Evolutionary conservation across 2,329 filamentous ascomycete species (phyloP), one percentile per base, ranked within the genome.

Genomic region (Aspergillus sclerotialis): DNA sequence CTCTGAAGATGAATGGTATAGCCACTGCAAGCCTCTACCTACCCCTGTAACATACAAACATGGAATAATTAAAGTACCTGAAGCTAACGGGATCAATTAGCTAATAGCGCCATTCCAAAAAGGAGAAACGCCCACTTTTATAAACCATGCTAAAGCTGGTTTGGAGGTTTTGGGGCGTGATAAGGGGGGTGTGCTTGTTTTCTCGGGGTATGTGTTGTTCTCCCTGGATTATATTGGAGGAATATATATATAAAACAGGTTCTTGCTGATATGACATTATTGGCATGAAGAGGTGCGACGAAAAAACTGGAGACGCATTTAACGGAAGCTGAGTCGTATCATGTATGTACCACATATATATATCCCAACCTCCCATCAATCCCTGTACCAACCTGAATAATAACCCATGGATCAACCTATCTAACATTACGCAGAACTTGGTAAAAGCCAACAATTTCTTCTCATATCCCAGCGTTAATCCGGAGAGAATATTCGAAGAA

Each of bases 101-200:
- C 68, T 87, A 18, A 80, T 94, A 11, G 80, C 85, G 33, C 67
- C 72, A 19, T 94, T 92, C 52, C 88, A 94, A 55, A 68, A 63
- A 13, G 81, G 82, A 37, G 86, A 94, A 60, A 84, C 83, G 3
- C 73, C 75, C 5, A 93, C 86, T 0, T 94, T 90, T 54, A 71
- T 84, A n/a, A 62, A 73, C 26, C 89, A 94, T 57, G 76, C 86
- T 43, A 72, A 76, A 44, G 73, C 75, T 0, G 85, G 84, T 0
- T 53, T 88, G 5, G 53, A 63, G 19, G 58, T 65, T 0, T 59
- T 86, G 6, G 60, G 61, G 1, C 52, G 64, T 13, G 69, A 73
- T 47, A 51, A 56, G 0, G 44, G 52, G 15, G 67, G 70, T 1
- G 53, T 82, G 8, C 64, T 93, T 25, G 64, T 82, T 5, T 84